Conservation (phyloP, 2,329 filamentous ascomycete genomes). For the Colletotrichum liaoningense region DNA sequence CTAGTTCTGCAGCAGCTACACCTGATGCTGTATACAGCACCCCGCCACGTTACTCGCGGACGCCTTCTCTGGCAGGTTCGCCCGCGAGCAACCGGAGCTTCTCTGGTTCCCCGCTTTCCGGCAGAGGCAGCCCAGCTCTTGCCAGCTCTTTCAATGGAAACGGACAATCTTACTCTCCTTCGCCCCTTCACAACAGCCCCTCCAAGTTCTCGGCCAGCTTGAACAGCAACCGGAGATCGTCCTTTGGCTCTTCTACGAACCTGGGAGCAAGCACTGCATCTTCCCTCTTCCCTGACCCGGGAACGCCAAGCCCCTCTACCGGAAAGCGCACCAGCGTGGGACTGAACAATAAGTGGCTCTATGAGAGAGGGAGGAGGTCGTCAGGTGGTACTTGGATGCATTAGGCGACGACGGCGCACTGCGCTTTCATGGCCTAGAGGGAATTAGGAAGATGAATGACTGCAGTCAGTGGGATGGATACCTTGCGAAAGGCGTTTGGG, state of each 20-base stretch:
- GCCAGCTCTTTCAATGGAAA: slow-evolving; percentile 50
- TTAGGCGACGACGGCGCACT: neutral
- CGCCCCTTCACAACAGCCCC: slow-evolving; percentile 58
- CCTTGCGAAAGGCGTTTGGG: neutral
- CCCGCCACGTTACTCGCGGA: slow-evolving; percentile 86
- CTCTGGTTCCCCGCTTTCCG: slow-evolving; percentile 68
- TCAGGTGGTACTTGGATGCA: slow-evolving; percentile 43
- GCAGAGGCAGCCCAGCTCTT: slow-evolving; percentile 61
- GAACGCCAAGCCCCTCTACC: slow-evolving; percentile 75
- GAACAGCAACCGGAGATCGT: slow-evolving; percentile 64
- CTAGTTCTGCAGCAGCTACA: slow-evolving; percentile 70
- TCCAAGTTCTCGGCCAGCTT: slow-evolving; percentile 72
- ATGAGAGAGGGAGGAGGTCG: slow-evolving; percentile 79
- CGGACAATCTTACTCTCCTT: slow-evolving; percentile 59
- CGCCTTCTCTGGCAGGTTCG: slow-evolving; percentile 73
- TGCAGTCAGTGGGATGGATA: neutral
- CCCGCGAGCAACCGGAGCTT: slow-evolving; percentile 69
- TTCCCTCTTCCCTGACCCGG: slow-evolving; percentile 65
- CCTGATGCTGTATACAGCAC: slow-evolving; percentile 79
- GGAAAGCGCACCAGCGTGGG: slow-evolving; percentile 79
- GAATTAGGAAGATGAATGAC: neutral
- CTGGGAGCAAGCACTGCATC: slow-evolving; percentile 59
- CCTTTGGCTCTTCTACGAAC: slow-evolving; percentile 69
- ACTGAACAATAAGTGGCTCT: slow-evolving; percentile 94
- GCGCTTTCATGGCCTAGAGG: neutral